Evolutionary conservation across 805 yeast genomes (phyloP).

Genomic region (Kuraishia piskuri): DNA sequence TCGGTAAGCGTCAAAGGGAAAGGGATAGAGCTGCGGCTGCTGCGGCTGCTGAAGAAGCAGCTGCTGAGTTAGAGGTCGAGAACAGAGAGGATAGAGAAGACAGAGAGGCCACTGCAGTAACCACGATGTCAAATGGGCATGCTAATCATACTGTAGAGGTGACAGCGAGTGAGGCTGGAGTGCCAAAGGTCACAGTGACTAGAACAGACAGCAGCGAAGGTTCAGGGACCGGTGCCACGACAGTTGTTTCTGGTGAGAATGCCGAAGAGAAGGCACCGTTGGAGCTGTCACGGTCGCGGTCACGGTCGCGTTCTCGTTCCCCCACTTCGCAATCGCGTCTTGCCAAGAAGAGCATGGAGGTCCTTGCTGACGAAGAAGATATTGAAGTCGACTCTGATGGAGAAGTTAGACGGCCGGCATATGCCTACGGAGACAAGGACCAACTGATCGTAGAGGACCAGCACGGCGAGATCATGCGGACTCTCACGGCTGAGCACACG

Average conservation of each 20-base stretch:
- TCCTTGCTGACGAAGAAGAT: conserved; percentile 10
- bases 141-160: not conserved
- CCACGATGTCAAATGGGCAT: not conserved
- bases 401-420: conserved; percentile 21
- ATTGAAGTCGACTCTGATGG: conserved; percentile 7
- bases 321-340: not conserved
- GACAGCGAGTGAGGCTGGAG: not conserved
- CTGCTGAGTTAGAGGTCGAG: conserved; percentile 10
- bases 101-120: not conserved
- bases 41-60: conserved; percentile 12
- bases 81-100: conserved; percentile 11
- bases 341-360: conserved; percentile 20
- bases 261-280: conserved; percentile 20
- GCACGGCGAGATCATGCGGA: conserved; percentile 63
- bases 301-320: no score
- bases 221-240: conserved; percentile 9
- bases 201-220: not conserved
- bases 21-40: conserved; percentile 12
- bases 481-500: not conserved
- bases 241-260: conserved; percentile 11
- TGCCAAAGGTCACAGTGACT: not conserved
- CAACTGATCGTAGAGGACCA: conserved; percentile 71
- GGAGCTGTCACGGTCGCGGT: not conserved
- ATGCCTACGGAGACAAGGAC: conserved; percentile 63
- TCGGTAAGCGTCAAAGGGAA: conserved; percentile 19